Evolutionary conservation across 495 filamentous ascomycete genomes (phyloP).

Genomic region (Durotheca rogersii): DNA sequence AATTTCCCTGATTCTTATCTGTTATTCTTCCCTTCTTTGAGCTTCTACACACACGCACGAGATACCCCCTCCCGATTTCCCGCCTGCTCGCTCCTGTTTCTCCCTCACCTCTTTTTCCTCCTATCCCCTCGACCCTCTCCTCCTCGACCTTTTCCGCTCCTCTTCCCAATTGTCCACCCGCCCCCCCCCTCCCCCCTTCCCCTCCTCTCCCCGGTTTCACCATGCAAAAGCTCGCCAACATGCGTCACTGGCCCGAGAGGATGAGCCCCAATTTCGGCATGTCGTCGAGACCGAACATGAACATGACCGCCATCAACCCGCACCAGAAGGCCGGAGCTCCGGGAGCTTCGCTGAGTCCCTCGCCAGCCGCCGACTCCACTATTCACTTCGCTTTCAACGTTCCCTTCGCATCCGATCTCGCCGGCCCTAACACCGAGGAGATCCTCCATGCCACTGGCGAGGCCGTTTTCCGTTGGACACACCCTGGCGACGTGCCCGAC

Average conservation of each 20-base stretch:
- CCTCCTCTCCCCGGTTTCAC: conserved; percentile 38
- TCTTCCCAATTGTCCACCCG: conserved; percentile 22
- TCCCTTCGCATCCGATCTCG: conserved; percentile 86
- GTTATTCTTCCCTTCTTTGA: conserved; percentile 12
- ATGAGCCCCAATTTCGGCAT: conserved; percentile 80
- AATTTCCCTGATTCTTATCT: conserved; percentile 21
- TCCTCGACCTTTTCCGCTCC: conserved; percentile 19
- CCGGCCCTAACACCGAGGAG: conserved; percentile 87
- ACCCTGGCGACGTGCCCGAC: conserved; percentile 80
- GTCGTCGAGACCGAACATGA: conserved; percentile 68
- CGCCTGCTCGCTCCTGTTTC: too few relatives aligned
- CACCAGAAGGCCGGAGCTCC: conserved; percentile 65
- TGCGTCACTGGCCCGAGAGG: conserved; percentile 88
- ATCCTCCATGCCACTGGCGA: conserved; percentile 83
- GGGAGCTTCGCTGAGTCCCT: conserved; percentile 63
- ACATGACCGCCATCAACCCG: conserved; percentile 66
- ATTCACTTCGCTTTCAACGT: conserved; percentile 87
- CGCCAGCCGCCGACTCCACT: conserved; percentile 63
- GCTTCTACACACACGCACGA: too few relatives aligned
- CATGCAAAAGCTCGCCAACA: conserved; percentile 92
- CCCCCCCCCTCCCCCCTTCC: conserved; percentile 22
- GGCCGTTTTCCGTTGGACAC: conserved; percentile 85
- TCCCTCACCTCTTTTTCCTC: conserved; percentile 30
- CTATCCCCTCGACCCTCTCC: conserved; percentile 19
- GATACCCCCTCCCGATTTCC: too few relatives aligned